phyloP scores from a whole-genome alignment of 495 filamentous ascomycete species.

The Aspergillus panamensis region DNA sequence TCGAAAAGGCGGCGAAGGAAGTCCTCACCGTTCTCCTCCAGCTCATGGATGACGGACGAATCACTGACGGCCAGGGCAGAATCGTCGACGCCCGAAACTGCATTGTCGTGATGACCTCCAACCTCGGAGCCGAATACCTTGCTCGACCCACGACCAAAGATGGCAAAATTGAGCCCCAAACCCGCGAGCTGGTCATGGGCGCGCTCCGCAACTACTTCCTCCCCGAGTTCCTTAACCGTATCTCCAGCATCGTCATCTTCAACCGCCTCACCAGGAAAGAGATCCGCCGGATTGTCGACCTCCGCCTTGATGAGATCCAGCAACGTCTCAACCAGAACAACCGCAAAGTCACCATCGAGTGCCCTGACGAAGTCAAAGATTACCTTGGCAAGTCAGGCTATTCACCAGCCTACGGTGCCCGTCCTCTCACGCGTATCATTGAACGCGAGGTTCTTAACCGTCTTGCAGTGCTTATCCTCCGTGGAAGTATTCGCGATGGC shows the following conservation, averaged over 20 bases:
- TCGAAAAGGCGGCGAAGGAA: constrained; percentile 98
- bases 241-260: constrained; percentile 94
- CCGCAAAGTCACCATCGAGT: constrained; percentile 73
- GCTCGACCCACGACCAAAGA: constrained; percentile 69
- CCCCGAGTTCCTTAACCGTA: constrained; percentile 96
- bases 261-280: constrained; percentile 86
- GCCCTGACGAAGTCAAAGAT: constrained; percentile 79
- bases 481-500: constrained; percentile 79
- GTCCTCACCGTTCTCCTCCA: constrained; percentile 93
- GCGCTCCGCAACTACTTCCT: constrained; percentile 92
- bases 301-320: constrained; percentile 86
- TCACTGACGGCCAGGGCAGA: constrained; percentile 95
- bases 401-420: constrained; percentile 88
- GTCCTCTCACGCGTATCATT: constrained; percentile 82
- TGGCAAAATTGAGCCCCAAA: constrained; percentile 83
- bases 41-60: constrained; percentile 98
- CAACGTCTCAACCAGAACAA: constrained; percentile 75
- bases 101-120: constrained; percentile 98
- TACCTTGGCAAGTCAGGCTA: constrained; percentile 87
- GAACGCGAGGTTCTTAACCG: constrained; percentile 95
- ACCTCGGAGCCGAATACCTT: constrained; percentile 93
- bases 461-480: constrained; percentile 82
- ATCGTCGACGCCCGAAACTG: constrained; percentile 95
- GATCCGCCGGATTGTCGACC: constrained; percentile 93
- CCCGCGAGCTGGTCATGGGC: constrained; percentile 81